These are phyloP conservation scores for Fusarium falciforme DNA, from an alignment of 2,329 filamentous ascomycete species.

Conservation along the genomic window DNA sequence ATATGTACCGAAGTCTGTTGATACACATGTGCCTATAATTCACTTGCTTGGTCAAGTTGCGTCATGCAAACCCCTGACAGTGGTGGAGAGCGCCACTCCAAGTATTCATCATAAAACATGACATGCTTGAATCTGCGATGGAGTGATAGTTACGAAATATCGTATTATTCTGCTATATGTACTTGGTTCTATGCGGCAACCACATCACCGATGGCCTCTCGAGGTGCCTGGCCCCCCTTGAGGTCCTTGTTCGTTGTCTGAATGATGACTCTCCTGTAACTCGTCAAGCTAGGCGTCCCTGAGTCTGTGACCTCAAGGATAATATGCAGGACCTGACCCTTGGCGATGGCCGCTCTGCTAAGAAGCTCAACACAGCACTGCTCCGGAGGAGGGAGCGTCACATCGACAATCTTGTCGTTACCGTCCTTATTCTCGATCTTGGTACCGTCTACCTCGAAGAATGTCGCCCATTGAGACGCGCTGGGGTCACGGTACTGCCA, in stretches of 20 bases:
- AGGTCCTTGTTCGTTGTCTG: conserved; percentile 48
- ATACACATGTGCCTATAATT: neutral
- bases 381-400: conserved; percentile 53
- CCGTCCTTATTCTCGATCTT: conserved; percentile 34
- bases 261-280: conserved; percentile 58
- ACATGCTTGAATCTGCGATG: neutral
- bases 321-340: conserved; percentile 59
- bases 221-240: conserved; percentile 31
- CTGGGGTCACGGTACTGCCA: conserved; percentile 57
- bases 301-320: conserved; percentile 61
- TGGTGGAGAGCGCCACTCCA: neutral
- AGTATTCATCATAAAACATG: neutral
- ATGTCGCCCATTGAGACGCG: conserved; percentile 54
- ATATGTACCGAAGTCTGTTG: neutral
- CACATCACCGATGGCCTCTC: conserved; percentile 27
- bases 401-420: conserved; percentile 45
- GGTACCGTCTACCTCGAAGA: conserved; percentile 50
- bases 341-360: conserved; percentile 47
- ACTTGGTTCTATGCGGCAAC: neutral
- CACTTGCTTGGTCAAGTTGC: too few relatives aligned
- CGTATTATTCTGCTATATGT: neutral
- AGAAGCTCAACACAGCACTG: conserved; percentile 50
- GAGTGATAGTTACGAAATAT: neutral
- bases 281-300: conserved; percentile 57
- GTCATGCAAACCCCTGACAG: neutral